phyloP scores from a whole-genome alignment of 768 basidiomycete genomes.

The Mycena albidolilacea region DNA sequence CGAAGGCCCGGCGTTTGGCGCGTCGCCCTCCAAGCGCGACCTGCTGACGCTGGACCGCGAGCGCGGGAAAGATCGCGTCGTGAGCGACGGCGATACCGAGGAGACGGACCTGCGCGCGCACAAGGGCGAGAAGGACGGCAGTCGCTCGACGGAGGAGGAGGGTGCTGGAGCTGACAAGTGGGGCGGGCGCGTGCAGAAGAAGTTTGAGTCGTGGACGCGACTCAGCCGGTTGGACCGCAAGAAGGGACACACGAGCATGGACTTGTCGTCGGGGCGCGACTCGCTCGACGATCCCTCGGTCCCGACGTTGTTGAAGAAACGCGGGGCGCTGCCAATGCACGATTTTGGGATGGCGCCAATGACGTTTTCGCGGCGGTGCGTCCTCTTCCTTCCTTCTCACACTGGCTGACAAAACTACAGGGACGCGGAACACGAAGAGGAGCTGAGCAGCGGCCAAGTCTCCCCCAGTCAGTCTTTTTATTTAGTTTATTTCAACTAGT shows the following conservation, averaged over 20 bases:
- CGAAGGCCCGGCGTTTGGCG: conserved; percentile 33
- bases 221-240: conserved; percentile 29
- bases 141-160: conserved; percentile 60
- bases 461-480: conserved; percentile 61
- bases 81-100: conserved; percentile 61
- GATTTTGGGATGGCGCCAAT: conserved; percentile 16
- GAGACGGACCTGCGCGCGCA: conserved; percentile 36
- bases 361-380: conserved; percentile 28
- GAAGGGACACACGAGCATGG: conserved; percentile 33
- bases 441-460: conserved; percentile 84
- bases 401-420: conserved; percentile 9
- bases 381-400: neutral
- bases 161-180: conserved; percentile 57
- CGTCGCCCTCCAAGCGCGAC: conserved; percentile 28
- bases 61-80: conserved; percentile 42
- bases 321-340: conserved; percentile 26
- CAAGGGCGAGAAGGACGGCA: conserved; percentile 50
- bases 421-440: conserved; percentile 62
- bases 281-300: conserved; percentile 29
- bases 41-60: conserved; percentile 37
- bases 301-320: conserved; percentile 25
- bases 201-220: conserved; percentile 63
- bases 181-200: conserved; percentile 60
- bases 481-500: neutral
- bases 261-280: conserved; percentile 33